Evolutionary conservation across 345 rosid genomes (phyloP), one percentile per base, ranked within the genome.

Genomic region (Populus alba): DNA sequence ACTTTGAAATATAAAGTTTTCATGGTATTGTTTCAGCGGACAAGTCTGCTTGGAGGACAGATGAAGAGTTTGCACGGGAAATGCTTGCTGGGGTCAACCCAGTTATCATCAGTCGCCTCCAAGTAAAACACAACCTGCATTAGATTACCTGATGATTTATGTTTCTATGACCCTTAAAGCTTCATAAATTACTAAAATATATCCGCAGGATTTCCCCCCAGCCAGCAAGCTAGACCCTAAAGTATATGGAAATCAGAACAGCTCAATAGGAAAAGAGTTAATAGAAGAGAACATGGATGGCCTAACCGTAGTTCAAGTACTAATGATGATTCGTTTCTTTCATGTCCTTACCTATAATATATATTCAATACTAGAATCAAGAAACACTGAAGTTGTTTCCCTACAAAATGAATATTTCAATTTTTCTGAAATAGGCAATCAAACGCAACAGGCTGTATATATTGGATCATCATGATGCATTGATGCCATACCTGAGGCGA

Each of bases 61-160:
- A 91, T 70, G 91, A 91, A 84, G 92, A 91, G 81, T 91, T 91
- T 63, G 95, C 68, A 18, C 76, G 92, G 29, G 95, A 91, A 81
- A 91, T 90, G 90, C 89, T 91, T 7, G 92, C 95, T 22, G 92
- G 95, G 13, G 85, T 89, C 59, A 91, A 89, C 75, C 95, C 92
- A 7, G 88, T 91, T 45, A 49, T 87, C 79, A 87, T 91, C 73
- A 84, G 91, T 59, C 78, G 86, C 31, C 84, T 91, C 55, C 80
- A 23, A 43, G 92, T 91, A 86, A 81, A 43, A 31, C 16, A 66
- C 10, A 38, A 38, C 62, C 43, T 77, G 33, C 12, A 17, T 13
- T 49, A 6, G 22, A 65, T 22, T 37, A 11, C 29, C 17, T 68
- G 57, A 59, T 27, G 5, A 7, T 45, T 39, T 27, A 20, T 29